Percentiles rank a stretch among this genome's conserved stretches.
These are phyloP conservation scores for Aspergillus felis DNA, from an alignment of 2,329 filamentous ascomycete species.

Conservation along the genomic window DNA sequence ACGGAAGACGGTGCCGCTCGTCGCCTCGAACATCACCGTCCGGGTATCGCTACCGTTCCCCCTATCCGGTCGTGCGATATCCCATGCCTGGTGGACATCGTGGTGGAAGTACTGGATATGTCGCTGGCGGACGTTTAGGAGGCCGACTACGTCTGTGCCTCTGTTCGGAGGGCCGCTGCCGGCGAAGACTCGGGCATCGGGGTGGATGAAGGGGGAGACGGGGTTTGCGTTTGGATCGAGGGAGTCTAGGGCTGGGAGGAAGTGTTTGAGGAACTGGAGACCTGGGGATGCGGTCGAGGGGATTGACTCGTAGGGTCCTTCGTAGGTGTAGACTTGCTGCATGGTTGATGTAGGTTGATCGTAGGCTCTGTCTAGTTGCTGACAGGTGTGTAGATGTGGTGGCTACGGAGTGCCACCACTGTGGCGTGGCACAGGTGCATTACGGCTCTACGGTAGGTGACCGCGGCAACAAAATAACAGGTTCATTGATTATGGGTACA, in stretches of 20 bases:
- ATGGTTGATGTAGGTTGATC: background rate
- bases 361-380: background rate
- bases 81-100: conserved; percentile 18
- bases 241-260: conserved; percentile 17
- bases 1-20: conserved; percentile 14
- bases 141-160: conserved; percentile 6
- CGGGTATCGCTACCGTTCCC: background rate
- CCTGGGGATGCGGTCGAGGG: conserved; percentile 12
- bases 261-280: conserved; percentile 17
- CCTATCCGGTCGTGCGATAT: conserved; percentile 8
- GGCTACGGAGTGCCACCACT: background rate
- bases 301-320: conserved; percentile 18
- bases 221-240: conserved; percentile 4
- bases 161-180: conserved; percentile 14
- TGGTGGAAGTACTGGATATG: conserved; percentile 15
- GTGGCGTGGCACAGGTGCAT: background rate
- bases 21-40: conserved; percentile 22
- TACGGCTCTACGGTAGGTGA: background rate
- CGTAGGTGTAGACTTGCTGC: conserved; percentile 9
- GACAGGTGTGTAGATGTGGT: background rate
- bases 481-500: background rate
- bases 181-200: conserved; percentile 13
- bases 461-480: background rate
- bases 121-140: conserved; percentile 15
- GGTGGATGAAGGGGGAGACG: conserved; percentile 13